phyloP scores from a whole-genome alignment of 1,139 yeast genomes.

The Saccharomyces pastorianus region DNA sequence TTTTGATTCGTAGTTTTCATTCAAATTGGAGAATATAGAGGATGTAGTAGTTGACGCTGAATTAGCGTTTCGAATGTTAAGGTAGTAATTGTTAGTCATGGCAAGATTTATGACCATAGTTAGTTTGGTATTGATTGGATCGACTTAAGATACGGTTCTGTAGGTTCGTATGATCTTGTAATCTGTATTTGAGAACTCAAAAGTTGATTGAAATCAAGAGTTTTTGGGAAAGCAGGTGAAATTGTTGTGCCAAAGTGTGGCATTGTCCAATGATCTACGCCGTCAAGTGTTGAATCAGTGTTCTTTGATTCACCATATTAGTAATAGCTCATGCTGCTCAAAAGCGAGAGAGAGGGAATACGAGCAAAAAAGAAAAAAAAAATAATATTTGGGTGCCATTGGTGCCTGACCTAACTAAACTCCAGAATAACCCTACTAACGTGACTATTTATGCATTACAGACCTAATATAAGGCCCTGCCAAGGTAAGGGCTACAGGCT shows the following conservation, averaged over 20 bases:
- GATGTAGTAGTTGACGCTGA: conserved; percentile 16
- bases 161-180: background rate
- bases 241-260: background rate
- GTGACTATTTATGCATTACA: background rate
- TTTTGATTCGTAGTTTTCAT: conserved; percentile 19
- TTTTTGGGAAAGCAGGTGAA: background rate
- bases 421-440: no score
- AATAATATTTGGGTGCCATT: background rate
- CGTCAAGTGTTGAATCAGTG: background rate
- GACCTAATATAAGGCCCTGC: no score
- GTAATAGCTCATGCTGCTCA: background rate
- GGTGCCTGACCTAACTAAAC: background rate
- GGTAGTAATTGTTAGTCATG: background rate
- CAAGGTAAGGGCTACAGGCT: no score
- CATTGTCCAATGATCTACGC: background rate
- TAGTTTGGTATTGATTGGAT: background rate
- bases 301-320: background rate
- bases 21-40: conserved; percentile 23
- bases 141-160: background rate
- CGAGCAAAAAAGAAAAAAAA: background rate
- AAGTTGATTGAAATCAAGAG: background rate
- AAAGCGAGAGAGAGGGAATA: background rate
- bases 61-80: background rate
- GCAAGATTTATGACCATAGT: background rate
- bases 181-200: background rate